A percentile compares a stretch with the other conserved stretches of the same genome.
phyloP scores from a whole-genome alignment of 1,284 basidiomycete genomes.

The Sporisorium sorghi region DNA sequence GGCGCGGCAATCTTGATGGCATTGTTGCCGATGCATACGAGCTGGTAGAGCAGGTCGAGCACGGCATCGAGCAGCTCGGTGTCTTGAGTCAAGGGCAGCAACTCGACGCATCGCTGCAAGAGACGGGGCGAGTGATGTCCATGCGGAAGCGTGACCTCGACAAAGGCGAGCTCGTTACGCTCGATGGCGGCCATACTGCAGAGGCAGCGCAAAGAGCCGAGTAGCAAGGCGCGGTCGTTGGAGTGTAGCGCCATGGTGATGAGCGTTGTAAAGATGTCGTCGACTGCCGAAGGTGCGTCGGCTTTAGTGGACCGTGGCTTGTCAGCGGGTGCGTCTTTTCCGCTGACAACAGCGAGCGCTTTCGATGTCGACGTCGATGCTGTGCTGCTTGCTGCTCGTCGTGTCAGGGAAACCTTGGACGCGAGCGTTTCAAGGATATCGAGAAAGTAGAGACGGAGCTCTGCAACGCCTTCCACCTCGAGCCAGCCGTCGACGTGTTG shows the following conservation, averaged over 20 bases:
- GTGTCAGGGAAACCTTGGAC: slow-evolving; percentile 37
- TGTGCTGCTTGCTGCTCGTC: slow-evolving; percentile 29
- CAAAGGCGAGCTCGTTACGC: slow-evolving; percentile 56
- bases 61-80: slow-evolving; percentile 60
- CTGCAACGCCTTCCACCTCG: slow-evolving; percentile 57
- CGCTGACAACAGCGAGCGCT: background rate
- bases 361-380: background rate
- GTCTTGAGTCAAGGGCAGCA: slow-evolving; percentile 62
- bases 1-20: slow-evolving; percentile 49
- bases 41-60: slow-evolving; percentile 64
- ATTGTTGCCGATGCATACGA: slow-evolving; percentile 59
- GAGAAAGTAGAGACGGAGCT: slow-evolving; percentile 62
- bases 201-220: slow-evolving; percentile 60
- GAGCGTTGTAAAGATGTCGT: slow-evolving; percentile 56
- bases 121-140: slow-evolving; percentile 52
- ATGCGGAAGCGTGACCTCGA: slow-evolving; percentile 39
- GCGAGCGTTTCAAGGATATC: slow-evolving; percentile 62
- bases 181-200: slow-evolving; percentile 52
- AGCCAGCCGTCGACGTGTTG: slow-evolving; percentile 44
- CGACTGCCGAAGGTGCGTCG: slow-evolving; percentile 14
- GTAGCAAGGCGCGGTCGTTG: slow-evolving; percentile 59
- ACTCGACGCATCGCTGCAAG: slow-evolving; percentile 54
- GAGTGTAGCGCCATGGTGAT: slow-evolving; percentile 51
- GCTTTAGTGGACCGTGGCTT: background rate
- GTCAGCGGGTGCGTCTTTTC: too few species aligned